Evolutionary conservation across 129 eudicot species (phyloP).

Genomic region (Sambucus nigra): DNA sequence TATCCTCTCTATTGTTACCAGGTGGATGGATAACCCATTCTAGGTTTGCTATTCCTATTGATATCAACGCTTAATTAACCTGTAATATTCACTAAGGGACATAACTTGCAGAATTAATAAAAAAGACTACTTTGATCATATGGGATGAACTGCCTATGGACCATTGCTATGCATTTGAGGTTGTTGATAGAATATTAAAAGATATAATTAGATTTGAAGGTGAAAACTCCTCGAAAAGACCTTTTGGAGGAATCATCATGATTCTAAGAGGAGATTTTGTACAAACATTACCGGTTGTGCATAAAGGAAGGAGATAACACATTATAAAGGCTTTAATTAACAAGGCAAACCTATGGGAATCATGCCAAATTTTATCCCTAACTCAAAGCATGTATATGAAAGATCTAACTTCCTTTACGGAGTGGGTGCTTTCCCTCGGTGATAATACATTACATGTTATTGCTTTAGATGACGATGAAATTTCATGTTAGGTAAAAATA

Average conservation of each 20-base stretch:
- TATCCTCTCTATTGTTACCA: conserved; percentile 1
- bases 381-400: not conserved
- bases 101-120: not conserved
- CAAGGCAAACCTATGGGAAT: conserved; percentile 11
- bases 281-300: conserved; percentile 11
- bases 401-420: no score
- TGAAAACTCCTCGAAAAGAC: not conserved
- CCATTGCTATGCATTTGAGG: not conserved
- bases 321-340: conserved; percentile 1
- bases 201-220: not conserved
- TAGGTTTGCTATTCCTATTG: conserved; percentile 2
- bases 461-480: no score
- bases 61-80: not conserved
- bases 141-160: conserved; percentile 19
- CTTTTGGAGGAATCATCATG: conserved; percentile 19
- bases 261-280: conserved; percentile 13
- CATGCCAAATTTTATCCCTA: not conserved
- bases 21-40: conserved; percentile 12
- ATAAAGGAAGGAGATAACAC: conserved; percentile 1
- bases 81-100: conserved; percentile 7
- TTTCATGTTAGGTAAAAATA: no score
- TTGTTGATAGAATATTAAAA: conserved; percentile 1
- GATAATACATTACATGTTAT: no score
- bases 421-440: no score
- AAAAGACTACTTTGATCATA: conserved; percentile 1